phyloP scores from a whole-genome alignment of 495 filamentous ascomycete genomes.

The Sordaria brevicollis region DNA sequence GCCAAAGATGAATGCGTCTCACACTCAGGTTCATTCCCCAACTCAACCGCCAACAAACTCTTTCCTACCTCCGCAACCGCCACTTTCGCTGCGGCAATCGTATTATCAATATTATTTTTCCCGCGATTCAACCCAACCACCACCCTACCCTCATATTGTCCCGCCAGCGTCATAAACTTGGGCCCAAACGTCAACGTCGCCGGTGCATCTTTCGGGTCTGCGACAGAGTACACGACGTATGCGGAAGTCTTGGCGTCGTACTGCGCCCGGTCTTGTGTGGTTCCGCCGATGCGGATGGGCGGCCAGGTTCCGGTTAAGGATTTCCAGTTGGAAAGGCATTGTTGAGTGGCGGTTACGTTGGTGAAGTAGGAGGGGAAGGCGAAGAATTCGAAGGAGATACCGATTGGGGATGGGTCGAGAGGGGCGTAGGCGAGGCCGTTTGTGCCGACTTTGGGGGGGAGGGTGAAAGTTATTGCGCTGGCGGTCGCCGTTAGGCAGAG shows the following conservation, averaged over 20 bases:
- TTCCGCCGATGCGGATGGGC: conserved; percentile 50
- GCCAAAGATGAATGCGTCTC: conserved; percentile 5
- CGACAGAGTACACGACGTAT: conserved; percentile 48
- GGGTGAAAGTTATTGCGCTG: conserved; percentile 21
- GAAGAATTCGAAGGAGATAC: conserved; percentile 53
- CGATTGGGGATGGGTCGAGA: conserved; percentile 39
- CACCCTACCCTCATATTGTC: conserved; percentile 40
- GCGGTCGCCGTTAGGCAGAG: conserved; percentile 5
- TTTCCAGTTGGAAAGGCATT: conserved; percentile 46
- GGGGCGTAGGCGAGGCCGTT: conserved; percentile 23
- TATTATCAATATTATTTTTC: conserved; percentile 45
- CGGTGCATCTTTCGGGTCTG: conserved; percentile 41
- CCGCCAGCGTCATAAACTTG: conserved; percentile 43
- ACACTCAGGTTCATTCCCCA: conserved; percentile 56
- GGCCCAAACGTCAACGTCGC: conserved; percentile 45
- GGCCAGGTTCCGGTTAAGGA: conserved; percentile 45
- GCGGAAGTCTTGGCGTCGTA: conserved; percentile 40
- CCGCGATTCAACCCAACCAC: conserved; percentile 49
- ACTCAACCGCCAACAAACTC: conserved; percentile 48
- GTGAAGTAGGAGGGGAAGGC: conserved; percentile 48
- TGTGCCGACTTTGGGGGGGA: conserved; percentile 20
- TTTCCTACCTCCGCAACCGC: conserved; percentile 32
- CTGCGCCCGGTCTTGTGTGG: conserved; percentile 47
- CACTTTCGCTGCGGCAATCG: conserved; percentile 42
- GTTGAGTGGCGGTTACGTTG: conserved; percentile 41